Percentiles rank a stretch among this genome's conserved stretches.
Conservation (phyloP, 83 land plant genomes). For the Thuja plicata region DNA sequence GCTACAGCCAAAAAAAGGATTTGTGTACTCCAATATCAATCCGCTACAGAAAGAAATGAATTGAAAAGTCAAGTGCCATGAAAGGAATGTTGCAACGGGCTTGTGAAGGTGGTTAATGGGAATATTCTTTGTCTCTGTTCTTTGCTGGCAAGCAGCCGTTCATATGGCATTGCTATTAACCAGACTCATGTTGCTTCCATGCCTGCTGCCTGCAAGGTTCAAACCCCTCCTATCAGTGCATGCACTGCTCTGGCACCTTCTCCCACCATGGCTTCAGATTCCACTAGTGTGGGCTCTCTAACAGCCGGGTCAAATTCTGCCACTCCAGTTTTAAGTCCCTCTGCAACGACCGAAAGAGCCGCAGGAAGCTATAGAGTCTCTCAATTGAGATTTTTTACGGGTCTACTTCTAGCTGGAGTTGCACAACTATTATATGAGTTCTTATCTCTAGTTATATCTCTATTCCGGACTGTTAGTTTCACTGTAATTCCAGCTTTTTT, state of each 20-base stretch:
- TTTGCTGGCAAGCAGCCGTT: constrained; percentile 16
- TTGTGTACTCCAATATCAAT: too few species aligned
- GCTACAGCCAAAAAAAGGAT: too few species aligned
- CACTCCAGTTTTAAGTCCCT: not conserved
- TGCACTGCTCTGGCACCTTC: constrained; percentile 16
- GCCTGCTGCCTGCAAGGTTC: constrained; percentile 29
- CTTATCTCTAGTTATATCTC: too few species aligned
- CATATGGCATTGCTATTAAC: constrained; percentile 26
- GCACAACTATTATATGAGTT: not conserved
- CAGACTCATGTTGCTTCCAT: constrained; percentile 19
- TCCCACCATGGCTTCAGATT: not conserved
- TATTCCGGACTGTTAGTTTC: too few species aligned
- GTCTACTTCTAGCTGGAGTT: not conserved
- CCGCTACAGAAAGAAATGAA: too few species aligned
- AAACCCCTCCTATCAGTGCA: constrained; percentile 31
- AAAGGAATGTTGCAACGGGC: constrained; percentile 35
- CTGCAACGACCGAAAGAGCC: not conserved
- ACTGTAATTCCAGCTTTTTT: too few species aligned
- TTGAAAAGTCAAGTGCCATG: too few species aligned
- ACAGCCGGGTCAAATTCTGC: not conserved
- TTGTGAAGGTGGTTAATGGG: constrained; percentile 21
- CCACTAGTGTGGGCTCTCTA: not conserved
- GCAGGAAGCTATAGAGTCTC: not conserved
- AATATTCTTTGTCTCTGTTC: constrained; percentile 30
- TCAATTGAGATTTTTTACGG: not conserved